These are phyloP conservation scores for Pythium pyrilobum DNA, from an alignment of 352 stramenopile genomes.

Conservation along the genomic window DNA sequence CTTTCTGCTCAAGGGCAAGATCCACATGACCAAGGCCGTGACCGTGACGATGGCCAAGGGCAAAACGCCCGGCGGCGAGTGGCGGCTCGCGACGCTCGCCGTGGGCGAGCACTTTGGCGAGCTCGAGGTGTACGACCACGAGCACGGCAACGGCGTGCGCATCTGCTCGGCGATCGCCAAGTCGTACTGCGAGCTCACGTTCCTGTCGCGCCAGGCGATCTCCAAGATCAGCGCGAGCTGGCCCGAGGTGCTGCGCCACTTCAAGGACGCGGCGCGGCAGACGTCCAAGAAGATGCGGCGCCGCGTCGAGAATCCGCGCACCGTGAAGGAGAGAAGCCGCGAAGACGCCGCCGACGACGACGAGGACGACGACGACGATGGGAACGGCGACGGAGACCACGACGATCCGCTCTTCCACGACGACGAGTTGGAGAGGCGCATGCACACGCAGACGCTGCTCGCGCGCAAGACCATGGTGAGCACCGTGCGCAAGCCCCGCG, in stretches of 20 bases:
- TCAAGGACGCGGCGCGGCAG: slow-evolving; percentile 34
- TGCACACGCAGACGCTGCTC: slow-evolving; percentile 11
- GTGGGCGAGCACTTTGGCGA: slow-evolving; percentile 81
- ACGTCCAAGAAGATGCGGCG: slow-evolving; percentile 42
- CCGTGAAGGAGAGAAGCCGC: slow-evolving; percentile 8
- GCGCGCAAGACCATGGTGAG: slow-evolving; percentile 14
- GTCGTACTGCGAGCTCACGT: slow-evolving; percentile 74
- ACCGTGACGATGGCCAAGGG: slow-evolving; percentile 25
- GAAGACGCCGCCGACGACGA: slow-evolving; percentile 24
- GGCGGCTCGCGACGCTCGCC: slow-evolving; percentile 33
- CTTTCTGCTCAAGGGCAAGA: slow-evolving; percentile 75
- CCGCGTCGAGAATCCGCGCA: slow-evolving; percentile 17
- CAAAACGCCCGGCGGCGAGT: slow-evolving; percentile 26
- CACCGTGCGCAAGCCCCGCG: not conserved
- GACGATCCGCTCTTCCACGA: not conserved
- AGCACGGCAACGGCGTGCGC: slow-evolving; percentile 77
- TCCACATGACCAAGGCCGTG: slow-evolving; percentile 54
- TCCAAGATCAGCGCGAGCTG: slow-evolving; percentile 65
- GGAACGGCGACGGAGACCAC: not conserved
- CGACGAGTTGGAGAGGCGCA: slow-evolving; percentile 14
- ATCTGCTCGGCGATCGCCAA: slow-evolving; percentile 76
- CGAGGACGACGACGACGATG: slow-evolving; percentile 21
- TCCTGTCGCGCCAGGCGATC: slow-evolving; percentile 71
- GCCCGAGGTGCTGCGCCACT: slow-evolving; percentile 69
- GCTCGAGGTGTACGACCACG: slow-evolving; percentile 78